These are phyloP conservation scores for Striga asiatica DNA, from an alignment of 257 asterid genomes.

Conservation along the genomic window DNA sequence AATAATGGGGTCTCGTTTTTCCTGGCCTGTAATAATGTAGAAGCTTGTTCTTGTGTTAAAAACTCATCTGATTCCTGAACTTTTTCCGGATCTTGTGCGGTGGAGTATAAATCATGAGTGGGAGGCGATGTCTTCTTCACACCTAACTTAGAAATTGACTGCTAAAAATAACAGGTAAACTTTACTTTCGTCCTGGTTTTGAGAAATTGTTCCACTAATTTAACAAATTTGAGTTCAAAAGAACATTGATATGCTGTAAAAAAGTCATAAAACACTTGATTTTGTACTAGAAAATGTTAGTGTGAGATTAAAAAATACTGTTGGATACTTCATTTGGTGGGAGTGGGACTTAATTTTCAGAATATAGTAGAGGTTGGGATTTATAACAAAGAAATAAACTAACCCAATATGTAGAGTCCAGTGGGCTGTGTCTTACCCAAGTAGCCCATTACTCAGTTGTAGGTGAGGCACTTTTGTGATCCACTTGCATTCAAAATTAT, in stretches of 20 bases:
- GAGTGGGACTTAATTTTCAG: neutral
- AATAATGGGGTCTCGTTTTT: neutral
- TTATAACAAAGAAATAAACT: neutral
- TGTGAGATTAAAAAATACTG: neutral
- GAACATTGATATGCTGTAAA: neutral
- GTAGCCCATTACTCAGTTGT: neutral
- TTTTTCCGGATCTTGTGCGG: neutral
- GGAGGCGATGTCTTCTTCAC: slow-evolving; percentile 2
- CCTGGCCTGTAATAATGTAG: neutral
- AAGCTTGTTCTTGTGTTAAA: neutral
- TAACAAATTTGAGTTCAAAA: slow-evolving; percentile 3
- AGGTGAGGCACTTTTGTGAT: neutral
- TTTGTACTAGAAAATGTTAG: neutral
- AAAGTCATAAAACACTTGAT: neutral
- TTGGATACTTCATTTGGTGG: neutral
- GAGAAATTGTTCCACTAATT: neutral
- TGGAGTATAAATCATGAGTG: neutral
- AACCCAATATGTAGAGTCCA: neutral
- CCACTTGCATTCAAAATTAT: neutral
- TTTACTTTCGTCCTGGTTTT: neutral
- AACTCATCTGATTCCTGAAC: neutral
- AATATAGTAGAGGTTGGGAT: too few species aligned
- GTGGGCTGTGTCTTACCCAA: slow-evolving; percentile 3
- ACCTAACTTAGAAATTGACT: slow-evolving; percentile 20
- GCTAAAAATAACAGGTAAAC: neutral